Evolutionary conservation across 768 basidiomycete species (phyloP), one percentile per base, ranked within the genome.

Genomic region (Lanmaoa pseudosensibilis): DNA sequence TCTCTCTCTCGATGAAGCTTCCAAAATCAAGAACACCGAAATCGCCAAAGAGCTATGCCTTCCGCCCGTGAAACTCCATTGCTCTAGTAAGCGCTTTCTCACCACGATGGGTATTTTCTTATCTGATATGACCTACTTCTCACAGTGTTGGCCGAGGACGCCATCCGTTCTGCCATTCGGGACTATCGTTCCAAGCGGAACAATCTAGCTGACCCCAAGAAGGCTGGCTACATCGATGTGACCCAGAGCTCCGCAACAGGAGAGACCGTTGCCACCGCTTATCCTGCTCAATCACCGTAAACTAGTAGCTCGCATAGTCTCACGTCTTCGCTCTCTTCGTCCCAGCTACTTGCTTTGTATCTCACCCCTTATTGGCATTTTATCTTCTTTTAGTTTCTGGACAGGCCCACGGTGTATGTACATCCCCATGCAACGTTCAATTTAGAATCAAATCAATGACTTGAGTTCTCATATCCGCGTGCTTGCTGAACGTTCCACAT

Each of bases 11-110:
- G 97, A 98, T 51, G 92, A 94, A 57, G 97, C 97, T 9, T 92
- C 92, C 52, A 87, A 88, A 70, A 96, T 99, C 66, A 97, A 95
- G 77, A 99, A 99, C 78, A 98, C 97, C 12, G 97, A 98, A 73
- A 99, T 98, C 70, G 97, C 97, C 21, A 95, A 97, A 77, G 97
- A 98, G 74, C 76, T 98, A 18, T 90, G 90, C 66, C 75, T 98
- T 46, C 96, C 96, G 7, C 95, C 96, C 48, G 96, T 98, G 67
- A 98, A 98, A 74, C 83, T 94, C 18, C 92, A 94, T 73, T 94
- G 93, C 68, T 94, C 92, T 30, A 94, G 93, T 94, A 63, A 49
- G 89, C 34, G n/a, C n/a, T 50, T 60, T 59, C 51, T 40, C 47
- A 47, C 49, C 47, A 51, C 34, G 48, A 33, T 57, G 54, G 51